Conservation (phyloP, 2,329 filamentous ascomycete genomes). For the Aspergillus flavus region DNA sequence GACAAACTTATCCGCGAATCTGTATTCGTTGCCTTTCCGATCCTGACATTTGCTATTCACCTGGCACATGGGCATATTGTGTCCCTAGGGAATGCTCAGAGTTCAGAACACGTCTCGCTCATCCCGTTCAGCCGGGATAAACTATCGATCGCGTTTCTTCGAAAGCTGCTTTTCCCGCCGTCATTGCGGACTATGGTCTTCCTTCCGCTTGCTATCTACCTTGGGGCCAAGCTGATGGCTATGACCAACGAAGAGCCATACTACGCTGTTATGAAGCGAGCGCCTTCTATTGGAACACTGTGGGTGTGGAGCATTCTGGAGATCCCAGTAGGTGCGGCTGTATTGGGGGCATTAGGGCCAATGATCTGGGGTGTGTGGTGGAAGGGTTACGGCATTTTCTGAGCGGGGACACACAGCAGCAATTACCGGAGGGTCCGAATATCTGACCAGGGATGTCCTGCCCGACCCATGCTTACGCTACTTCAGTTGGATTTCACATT, state of each 20-base stretch:
- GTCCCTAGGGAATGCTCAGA: conserved; percentile 26
- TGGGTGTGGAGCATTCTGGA: conserved; percentile 96
- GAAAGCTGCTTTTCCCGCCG: conserved; percentile 37
- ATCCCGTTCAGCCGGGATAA: conserved; percentile 31
- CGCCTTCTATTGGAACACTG: conserved; percentile 83
- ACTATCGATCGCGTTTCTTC: conserved; percentile 29
- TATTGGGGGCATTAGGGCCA: conserved; percentile 57
- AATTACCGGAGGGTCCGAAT: not conserved
- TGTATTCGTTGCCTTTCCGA: conserved; percentile 43
- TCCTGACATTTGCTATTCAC: conserved; percentile 47
- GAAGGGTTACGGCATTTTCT: conserved; percentile 54
- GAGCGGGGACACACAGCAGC: conserved; percentile 5
- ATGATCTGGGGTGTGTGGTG: conserved; percentile 55
- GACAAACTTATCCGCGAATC: conserved; percentile 39
- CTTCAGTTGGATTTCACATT: not conserved
- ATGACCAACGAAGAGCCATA: conserved; percentile 81
- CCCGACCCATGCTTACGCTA: not conserved
- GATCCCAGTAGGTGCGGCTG: conserved; percentile 69
- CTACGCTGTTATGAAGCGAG: conserved; percentile 85
- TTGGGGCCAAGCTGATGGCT: conserved; percentile 78
- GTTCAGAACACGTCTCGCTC: conserved; percentile 22
- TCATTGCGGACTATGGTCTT: conserved; percentile 36
- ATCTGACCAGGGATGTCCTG: not conserved
- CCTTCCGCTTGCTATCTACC: conserved; percentile 32
- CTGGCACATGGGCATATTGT: conserved; percentile 49